These are phyloP conservation scores for Coniochaeta hoffmannii DNA, from an alignment of 2,329 filamentous ascomycete species.

Conservation along the genomic window DNA sequence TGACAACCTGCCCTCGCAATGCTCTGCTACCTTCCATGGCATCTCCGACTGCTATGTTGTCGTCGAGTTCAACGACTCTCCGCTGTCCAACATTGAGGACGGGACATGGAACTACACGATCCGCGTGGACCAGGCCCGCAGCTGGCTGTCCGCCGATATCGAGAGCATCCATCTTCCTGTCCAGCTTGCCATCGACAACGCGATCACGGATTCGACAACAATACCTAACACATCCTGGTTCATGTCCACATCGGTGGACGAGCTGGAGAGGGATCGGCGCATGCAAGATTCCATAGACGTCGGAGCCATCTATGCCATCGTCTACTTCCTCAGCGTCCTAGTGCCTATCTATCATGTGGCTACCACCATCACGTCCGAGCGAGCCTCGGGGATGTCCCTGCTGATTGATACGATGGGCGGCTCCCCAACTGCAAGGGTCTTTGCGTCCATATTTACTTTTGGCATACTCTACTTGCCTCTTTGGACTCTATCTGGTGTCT, in stretches of 20 bases:
- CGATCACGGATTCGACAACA: conserved; percentile 18
- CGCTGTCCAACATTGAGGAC: conserved; percentile 12
- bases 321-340: conserved; percentile 15
- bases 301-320: conserved; percentile 15
- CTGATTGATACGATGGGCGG: conserved; percentile 38
- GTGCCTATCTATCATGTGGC: conserved; percentile 10
- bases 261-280: conserved; percentile 1
- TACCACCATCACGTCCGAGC: conserved; percentile 17
- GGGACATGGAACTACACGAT: conserved; percentile 22
- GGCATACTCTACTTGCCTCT: conserved; percentile 25
- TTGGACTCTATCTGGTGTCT: conserved; percentile 28
- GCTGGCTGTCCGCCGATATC: conserved; percentile 22
- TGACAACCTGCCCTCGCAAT: conserved; percentile 10
- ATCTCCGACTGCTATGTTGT: conserved; percentile 20
- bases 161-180: conserved; percentile 18
- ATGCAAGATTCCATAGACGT: conserved; percentile 20
- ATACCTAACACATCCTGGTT: conserved; percentile 14
- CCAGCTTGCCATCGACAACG: conserved; percentile 25
- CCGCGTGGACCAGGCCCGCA: conserved; percentile 14
- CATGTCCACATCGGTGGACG: conserved; percentile 7
- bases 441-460: conserved; percentile 19
- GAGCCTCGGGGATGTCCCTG: conserved; percentile 23
- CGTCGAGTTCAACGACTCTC: conserved; percentile 21
- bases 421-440: conserved; percentile 14
- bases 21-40: conserved; percentile 17